Base-by-base conservation (phyloP, 176 grass and related monocot genomes). In the Pontederia crassipes region DNA sequence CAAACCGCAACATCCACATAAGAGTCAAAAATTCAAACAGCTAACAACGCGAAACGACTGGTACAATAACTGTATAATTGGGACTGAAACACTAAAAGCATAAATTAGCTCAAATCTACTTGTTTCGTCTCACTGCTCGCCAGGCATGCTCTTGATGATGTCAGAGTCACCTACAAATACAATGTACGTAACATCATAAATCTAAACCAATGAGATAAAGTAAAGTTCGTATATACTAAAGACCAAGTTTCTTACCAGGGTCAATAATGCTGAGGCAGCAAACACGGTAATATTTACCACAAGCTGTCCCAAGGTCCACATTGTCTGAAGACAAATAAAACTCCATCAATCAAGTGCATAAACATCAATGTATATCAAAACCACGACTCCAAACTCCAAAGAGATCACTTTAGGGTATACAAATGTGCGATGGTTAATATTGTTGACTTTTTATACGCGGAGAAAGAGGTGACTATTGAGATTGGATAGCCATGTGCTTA, bases 191-290 rank as follows among this genome's bases (percentile, higher is more conserved):
- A 4, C 29, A 4, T 64, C 28, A 9, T 24, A 8, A 54, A 2
- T 45, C 18, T 17, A 40, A 2, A 62, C 4, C 17, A 46, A 14
- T 10, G 13, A 46, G 46, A 46, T n/a, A 62, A 47, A 28, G 1
- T 59, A 11, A 12, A 11, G 28, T 2, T 32, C 9, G 9, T 17
- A 11, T 32, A 10, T 28, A 28, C 17, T 1, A 4, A 13, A 24
- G 26, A 52, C 18, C 15, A 16, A 0, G 2, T 15, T 45, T 10
- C 18, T 67, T 86, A 92, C 83, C 80, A 40, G 88, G 83, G 72
- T 92, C 88, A 50, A 92, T 54, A 71, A 92, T 83, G 52, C 83
- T 92, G 12, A 91, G 80, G 48, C 83, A 92, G 68, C 83, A 86
- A 13, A 92, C 88, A 2, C 83, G 67, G 72, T 65, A 87, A 72